phyloP scores from a whole-genome alignment of 805 yeast species.

The Cyberlindnera galapagoensis region DNA sequence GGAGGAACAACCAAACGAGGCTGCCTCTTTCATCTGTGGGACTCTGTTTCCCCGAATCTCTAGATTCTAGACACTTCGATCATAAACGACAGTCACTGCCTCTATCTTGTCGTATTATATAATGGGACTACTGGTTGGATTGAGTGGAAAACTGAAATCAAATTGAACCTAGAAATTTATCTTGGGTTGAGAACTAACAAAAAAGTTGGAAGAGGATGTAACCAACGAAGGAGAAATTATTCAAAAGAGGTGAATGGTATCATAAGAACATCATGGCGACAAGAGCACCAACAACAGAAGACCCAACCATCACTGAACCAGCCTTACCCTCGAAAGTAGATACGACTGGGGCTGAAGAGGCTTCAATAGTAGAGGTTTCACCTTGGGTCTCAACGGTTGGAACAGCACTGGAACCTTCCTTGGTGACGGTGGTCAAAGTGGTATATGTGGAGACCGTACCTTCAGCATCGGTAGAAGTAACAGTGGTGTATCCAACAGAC shows the following conservation, averaged over 20 bases:
- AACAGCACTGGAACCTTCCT: background rate
- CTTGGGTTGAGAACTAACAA: background rate
- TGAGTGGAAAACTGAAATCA: no score
- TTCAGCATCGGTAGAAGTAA: conserved; percentile 2
- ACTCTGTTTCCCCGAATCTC: no score
- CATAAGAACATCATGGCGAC: conserved; percentile 3
- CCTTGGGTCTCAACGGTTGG: conserved; percentile 1
- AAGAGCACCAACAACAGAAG: background rate
- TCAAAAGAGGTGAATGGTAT: background rate
- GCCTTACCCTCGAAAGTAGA: conserved; percentile 6
- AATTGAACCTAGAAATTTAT: background rate
- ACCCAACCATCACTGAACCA: conserved; percentile 1
- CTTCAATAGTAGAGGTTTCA: background rate
- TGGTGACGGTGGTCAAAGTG: background rate
- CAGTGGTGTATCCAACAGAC: no score
- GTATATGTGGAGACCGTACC: no score
- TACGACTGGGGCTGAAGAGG: conserved; percentile 1
- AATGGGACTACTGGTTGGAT: no score
- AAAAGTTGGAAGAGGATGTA: background rate
- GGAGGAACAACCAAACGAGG: no score
- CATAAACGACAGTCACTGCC: no score
- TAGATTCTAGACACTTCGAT: no score
- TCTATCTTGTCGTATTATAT: no score
- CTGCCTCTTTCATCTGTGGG: no score
- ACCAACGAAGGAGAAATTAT: background rate